Evolutionary conservation across 495 filamentous ascomycete species (phyloP), one percentile per base, ranked within the genome.

Genomic region (Daldinia bambusicola): DNA sequence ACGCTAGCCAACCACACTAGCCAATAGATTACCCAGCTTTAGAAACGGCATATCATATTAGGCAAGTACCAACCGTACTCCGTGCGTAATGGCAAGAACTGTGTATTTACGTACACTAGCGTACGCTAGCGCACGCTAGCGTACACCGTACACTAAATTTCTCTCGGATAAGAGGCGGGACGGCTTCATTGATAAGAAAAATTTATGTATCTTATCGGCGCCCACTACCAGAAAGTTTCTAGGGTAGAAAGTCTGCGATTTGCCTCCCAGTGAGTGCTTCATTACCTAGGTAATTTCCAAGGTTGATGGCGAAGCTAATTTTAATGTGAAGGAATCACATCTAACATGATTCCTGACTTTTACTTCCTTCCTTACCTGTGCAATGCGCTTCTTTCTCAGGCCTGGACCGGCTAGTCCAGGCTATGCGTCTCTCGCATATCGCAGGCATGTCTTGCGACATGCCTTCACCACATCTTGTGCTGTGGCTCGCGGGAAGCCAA

Each of bases 331-430:
- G 59, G 57, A 36, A 70, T 60, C 52, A 31, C 16, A 62, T 36
- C 14, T 70, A 67, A 70, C 37, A 74, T 74, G 71, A 59, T 70
- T 74, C 71, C 55, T 4, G 45, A 66, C n/a, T 5, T 37, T 36
- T 32, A 10, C 32, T 18, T 56, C 4, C 58, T 14, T 37, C 66
- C 30, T 60, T 58, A 36, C 50, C 53, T 67, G 70, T 65, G 63
- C 63, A 65, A 77, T 77, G 75, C 70, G 70, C 60, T 34, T 64
- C 65, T 37, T 70, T 63, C 51, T 68, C 59, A 70, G 68, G 63
- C 56, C 56, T 63, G 37, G 51, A 63, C 56, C 67, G 60, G 67
- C 70, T 72, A 77, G 53, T 48, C 61, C 68, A 43, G 66, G 70
- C 73, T 66, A 30, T 40, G 51, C 62, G 63, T 18, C 38, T 62